Base-by-base conservation (phyloP, 371 early-diverging fungal genomes). In the Mucor lusitanicus region DNA sequence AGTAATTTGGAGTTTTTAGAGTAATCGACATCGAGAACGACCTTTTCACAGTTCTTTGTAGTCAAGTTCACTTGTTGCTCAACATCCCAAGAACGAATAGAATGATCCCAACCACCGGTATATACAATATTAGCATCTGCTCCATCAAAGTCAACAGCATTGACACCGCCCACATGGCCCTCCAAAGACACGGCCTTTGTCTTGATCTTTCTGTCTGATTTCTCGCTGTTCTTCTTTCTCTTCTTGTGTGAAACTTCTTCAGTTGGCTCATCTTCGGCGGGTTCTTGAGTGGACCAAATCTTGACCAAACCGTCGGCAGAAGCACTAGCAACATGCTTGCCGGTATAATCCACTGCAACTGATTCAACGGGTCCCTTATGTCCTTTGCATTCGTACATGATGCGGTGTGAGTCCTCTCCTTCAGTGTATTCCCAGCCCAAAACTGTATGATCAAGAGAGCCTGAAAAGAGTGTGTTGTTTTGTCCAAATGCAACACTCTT, bases 71-170 rank as follows among this genome's bases (percentile, higher is more conserved):
- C 85, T 60, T 87, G 87, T 42, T 87, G 80, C 50, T 89, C 91
- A 53, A 95, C 74, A 72, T 97, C 95, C 97, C 98, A 98, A 6
- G 87, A 77, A 58, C 97, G 86, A 42, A 97, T 87, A 39, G 95
- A 90, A 73, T 97, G 97, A 82, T 98, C 98, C 91, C 91, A 92
- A 61, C 97, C 95, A 75, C 93, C 96, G 48, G 91, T 88, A 77
- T 88, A 96, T 61, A 95, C 77, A 64, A 78, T 80, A 58, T 86
- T 82, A 54, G 81, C 68, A 27, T 83, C 73, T 21, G 67, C 66
- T n/a, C n/a, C 33, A 78, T 87, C 84, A 75, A 91, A 92, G 28
- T 70, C 69, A 6, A 95, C 87, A n/a, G 91, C 72, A 21, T 90
- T 90, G 2, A 95, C 94, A 28, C 88, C 88, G 2, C 94, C 96